Percentiles rank a stretch among this genome's conserved stretches.
Conservation (phyloP, 345 rosid species). For the Linum trigynum region DNA sequence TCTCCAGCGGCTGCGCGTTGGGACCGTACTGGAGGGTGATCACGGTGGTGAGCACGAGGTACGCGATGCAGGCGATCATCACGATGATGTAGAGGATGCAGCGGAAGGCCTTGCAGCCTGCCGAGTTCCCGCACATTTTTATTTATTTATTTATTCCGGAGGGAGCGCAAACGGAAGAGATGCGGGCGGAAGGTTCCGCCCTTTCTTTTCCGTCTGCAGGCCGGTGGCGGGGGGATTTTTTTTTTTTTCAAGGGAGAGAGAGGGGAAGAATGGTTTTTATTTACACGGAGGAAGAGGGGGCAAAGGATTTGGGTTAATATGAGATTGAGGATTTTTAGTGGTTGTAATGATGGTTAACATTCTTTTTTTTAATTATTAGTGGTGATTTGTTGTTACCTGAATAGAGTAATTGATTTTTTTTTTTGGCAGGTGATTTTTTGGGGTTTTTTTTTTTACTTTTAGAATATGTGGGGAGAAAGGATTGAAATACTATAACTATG, state of each 20-base stretch:
- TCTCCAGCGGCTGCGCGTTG: background rate
- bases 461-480: no score
- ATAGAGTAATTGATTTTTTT: no score
- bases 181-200: background rate
- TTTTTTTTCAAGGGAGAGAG: background rate
- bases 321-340: no score
- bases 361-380: no score
- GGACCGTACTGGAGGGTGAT: background rate
- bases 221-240: no score
- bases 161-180: background rate
- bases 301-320: background rate
- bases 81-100: background rate
- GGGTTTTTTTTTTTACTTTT: no score
- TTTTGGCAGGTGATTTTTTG: no score
- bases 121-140: background rate
- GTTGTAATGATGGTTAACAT: no score
- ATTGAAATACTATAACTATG: no score
- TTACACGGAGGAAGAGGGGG: background rate
- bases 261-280: background rate
- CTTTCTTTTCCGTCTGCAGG: no score
- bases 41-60: background rate
- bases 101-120: background rate
- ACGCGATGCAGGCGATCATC: background rate
- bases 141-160: background rate
- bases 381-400: background rate